Base-by-base conservation (phyloP, 306 rosid species). In the Sechiopsis laciniata region DNA sequence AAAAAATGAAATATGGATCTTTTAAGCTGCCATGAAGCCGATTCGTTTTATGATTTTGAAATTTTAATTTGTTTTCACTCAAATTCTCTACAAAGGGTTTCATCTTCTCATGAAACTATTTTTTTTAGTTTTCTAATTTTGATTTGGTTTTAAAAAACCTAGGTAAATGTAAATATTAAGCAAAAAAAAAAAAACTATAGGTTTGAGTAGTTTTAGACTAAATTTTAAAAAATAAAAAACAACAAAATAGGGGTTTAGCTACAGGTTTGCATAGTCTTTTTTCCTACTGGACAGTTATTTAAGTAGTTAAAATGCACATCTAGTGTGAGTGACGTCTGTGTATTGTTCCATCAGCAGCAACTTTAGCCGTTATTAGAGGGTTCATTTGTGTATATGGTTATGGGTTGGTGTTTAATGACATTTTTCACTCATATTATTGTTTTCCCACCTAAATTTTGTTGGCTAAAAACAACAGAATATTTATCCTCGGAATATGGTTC, bases 281-380 rank as follows among this genome's bases (percentile, higher is more conserved):
- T 37, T 32, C 6, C 48, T 35, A 35, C 14, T n/a, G 3, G 42
- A 24, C 8, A n/a, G 66, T 60, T 26, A 10, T 26, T 26, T 21
- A 58, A 20, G 63, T 57, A 21, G 65, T 60, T 60, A 60, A 22
- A 13, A 29, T 11, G 37, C 5, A 15, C 68, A 15, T 62, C 48
- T 62, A 62, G 21, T 32, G 48, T 22, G 37, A 26, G 4, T 40
- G n/a, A 22, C 22, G 53, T 65, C 50, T 40, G 16, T 40, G 26
- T 19, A 37, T 65, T 40, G 22, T 65, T 65, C 53, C 53, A 37
- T 64, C 48, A 37, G 52, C 52, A 9, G 71, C 71, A 65, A 40
- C 71, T 65, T 40, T 42, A 64, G 3, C 24, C 13, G 24, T 64
- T 37, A 64, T 64, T 9, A n/a, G 26, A 17, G 26, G 24, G 13